Conservation (phyloP, 2,329 filamentous ascomycete genomes). For the Colletotrichum tabaci region DNA sequence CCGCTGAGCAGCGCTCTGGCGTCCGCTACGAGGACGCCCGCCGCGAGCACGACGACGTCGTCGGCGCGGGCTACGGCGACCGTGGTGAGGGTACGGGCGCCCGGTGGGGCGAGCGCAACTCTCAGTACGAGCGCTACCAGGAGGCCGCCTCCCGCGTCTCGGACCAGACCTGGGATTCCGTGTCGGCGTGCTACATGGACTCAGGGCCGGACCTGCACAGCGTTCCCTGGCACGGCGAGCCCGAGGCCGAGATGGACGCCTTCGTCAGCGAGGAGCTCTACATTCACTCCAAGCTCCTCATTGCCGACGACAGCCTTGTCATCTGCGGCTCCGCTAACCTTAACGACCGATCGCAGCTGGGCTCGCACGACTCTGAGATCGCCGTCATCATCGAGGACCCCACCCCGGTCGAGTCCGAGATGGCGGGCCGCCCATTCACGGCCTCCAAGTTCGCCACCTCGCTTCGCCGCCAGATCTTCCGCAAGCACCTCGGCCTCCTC, state of each 20-base stretch:
- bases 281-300: slow-evolving; percentile 79
- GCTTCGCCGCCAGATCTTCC: slow-evolving; percentile 87
- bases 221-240: slow-evolving; percentile 68
- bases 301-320: slow-evolving; percentile 85
- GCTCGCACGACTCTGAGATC: slow-evolving; percentile 88
- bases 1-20: slow-evolving; percentile 74
- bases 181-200: slow-evolving; percentile 88
- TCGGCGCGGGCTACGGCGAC: slow-evolving; percentile 62
- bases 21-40: slow-evolving; percentile 78
- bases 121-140: slow-evolving; percentile 80
- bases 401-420: slow-evolving; percentile 76
- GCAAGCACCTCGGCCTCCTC: slow-evolving; percentile 91
- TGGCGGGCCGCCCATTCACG: slow-evolving; percentile 80
- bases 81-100: slow-evolving; percentile 51
- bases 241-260: slow-evolving; percentile 70
- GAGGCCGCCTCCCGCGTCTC: slow-evolving; percentile 71
- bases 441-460: slow-evolving; percentile 84
- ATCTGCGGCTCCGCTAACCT: slow-evolving; percentile 81
- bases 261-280: slow-evolving; percentile 76
- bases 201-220: slow-evolving; percentile 77
- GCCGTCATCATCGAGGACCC: slow-evolving; percentile 90
- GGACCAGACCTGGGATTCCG: slow-evolving; percentile 78
- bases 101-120: slow-evolving; percentile 51
- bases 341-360: slow-evolving; percentile 81
- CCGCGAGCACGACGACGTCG: slow-evolving; percentile 72